phyloP scores from a whole-genome alignment of 805 yeast genomes.

The Wickerhamomyces sydowiorum region DNA sequence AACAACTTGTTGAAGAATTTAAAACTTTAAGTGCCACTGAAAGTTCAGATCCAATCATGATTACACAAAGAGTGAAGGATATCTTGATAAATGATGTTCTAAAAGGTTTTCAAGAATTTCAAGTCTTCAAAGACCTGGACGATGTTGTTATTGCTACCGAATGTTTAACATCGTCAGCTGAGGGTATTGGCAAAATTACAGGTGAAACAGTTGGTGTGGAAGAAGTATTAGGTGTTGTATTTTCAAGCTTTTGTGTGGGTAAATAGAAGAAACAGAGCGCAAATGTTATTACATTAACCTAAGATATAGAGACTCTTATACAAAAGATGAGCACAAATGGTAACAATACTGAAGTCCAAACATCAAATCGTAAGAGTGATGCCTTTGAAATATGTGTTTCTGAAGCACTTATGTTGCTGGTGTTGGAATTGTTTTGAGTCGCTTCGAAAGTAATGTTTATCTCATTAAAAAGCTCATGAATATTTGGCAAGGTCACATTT shows the following conservation, averaged over 20 bases:
- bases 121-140: slow-evolving; percentile 38
- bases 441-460: background rate
- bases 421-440: background rate
- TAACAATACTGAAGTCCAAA: background rate
- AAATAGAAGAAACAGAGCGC: too few species aligned
- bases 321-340: background rate
- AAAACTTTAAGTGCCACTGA: slow-evolving; percentile 42
- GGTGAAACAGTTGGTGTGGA: slow-evolving; percentile 88
- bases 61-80: slow-evolving; percentile 74
- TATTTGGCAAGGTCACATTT: too few species aligned
- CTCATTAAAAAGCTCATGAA: too few species aligned
- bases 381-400: background rate
- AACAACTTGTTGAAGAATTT: slow-evolving; percentile 39
- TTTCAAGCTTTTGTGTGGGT: slow-evolving; percentile 91
- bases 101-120: slow-evolving; percentile 65
- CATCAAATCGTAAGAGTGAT: background rate
- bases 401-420: too few species aligned
- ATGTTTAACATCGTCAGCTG: slow-evolving; percentile 63
- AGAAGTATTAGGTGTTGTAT: slow-evolving; percentile 86
- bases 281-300: background rate
- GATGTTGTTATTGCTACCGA: slow-evolving; percentile 83
- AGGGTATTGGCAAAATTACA: slow-evolving; percentile 88
- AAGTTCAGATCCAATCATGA: slow-evolving; percentile 57
- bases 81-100: slow-evolving; percentile 71
- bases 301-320: background rate